Evolutionary conservation across 257 asterid species (phyloP).

Genomic region (Nicotiana knightiana): DNA sequence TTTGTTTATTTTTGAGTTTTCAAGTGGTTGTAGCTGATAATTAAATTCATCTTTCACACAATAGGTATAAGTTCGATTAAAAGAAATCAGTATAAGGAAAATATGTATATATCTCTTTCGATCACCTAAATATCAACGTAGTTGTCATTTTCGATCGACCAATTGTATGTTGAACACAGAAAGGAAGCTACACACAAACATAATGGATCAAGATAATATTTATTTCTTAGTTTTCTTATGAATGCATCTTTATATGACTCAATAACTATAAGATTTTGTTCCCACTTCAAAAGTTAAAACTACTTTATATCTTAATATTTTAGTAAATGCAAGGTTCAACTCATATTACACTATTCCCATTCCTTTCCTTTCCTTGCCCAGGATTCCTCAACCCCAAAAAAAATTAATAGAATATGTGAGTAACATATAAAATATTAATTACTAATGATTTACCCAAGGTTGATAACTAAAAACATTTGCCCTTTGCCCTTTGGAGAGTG

Average conservation of each 20-base stretch:
- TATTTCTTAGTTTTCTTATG: neutral
- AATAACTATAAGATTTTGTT: conserved; percentile 1
- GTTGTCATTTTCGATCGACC: neutral
- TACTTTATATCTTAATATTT: neutral
- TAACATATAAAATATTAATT: neutral
- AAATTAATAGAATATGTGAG: neutral
- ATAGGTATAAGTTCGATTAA: no score
- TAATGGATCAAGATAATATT: neutral
- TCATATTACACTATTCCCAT: neutral
- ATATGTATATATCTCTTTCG: neutral
- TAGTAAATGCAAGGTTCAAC: neutral
- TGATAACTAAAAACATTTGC: neutral
- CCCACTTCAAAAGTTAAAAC: neutral
- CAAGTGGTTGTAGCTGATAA: no score
- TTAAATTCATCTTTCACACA: no score
- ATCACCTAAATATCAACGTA: neutral
- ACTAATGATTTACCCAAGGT: neutral
- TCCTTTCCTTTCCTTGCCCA: neutral
- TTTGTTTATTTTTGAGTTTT: no score
- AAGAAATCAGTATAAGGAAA: no score
- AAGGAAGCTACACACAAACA: neutral
- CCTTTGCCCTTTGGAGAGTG: conserved; percentile 12
- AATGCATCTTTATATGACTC: neutral
- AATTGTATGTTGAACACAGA: neutral
- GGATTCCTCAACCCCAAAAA: neutral